Evolutionary conservation across 2,329 filamentous ascomycete genomes (phyloP), one percentile per base, ranked within the genome.

Genomic region (Diaporthe longicolla): DNA sequence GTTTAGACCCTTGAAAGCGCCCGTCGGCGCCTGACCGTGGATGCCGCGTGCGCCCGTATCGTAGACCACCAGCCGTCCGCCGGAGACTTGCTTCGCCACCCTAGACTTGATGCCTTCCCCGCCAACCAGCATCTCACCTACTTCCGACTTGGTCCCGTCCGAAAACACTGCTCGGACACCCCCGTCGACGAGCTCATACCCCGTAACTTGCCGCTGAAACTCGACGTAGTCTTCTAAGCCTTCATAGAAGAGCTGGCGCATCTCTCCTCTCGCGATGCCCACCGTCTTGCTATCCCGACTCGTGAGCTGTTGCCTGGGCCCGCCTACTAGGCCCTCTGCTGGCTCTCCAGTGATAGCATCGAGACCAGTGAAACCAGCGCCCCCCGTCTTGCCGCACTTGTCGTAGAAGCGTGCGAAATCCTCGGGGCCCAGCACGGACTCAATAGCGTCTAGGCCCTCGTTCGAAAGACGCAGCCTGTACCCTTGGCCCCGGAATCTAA

Each of bases 21-120:
- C 85, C 0, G 87, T 90, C 0, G 90, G 89, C 10, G 91, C 90
- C 79, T 92, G 90, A 0, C 91, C 91, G 76, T 93, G 91, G 32
- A 93, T 92, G 1, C 90, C 90, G 63, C 91, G 82, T 0, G 90
- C 88, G 4, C 91, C 90, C 0, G 90, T 89, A 77, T 93, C 91
- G 78, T 88, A 93, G 6, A 90, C 87, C 79, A 91, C 92, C 59
- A 92, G 79, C 65, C 82, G 86, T 1, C 89, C 90, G 5, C 83
- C 82, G 0, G 89, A 90, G 5, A 92, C 82, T 81, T 93, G 90
- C 77, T 85, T 87, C 0, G 90, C 89, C 17, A 93, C 85, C 68
- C 85, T 84, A 11, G 90, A 92, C 77, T 89, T 88, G 54, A 92
- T 88, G 15, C 91, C 91, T 63, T 93, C 91, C 4, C 90, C 91